phyloP scores from a whole-genome alignment of 441 rosid genomes.

The Theobroma grandiflorum region DNA sequence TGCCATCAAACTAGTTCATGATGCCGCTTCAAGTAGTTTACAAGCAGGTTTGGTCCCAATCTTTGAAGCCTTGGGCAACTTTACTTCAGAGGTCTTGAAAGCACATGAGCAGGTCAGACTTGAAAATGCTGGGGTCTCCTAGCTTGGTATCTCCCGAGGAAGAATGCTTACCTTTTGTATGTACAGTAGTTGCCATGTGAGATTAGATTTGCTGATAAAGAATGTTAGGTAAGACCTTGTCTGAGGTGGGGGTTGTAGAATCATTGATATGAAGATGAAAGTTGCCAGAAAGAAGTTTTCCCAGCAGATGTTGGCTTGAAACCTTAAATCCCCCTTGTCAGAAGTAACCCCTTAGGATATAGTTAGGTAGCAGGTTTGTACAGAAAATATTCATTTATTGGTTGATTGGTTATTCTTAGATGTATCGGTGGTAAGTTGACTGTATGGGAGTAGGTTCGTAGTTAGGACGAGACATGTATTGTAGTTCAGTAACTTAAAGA shows the following conservation, averaged over 20 bases:
- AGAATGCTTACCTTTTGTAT: slow-evolving; percentile 15
- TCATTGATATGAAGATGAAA: neutral
- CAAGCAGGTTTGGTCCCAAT: slow-evolving; percentile 86
- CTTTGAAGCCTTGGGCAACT: slow-evolving; percentile 81
- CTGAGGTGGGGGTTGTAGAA: neutral
- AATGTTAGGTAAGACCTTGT: slow-evolving; percentile 20
- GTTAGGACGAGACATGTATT: slow-evolving; percentile 9
- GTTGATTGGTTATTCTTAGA: slow-evolving; percentile 50
- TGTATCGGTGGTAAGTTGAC: slow-evolving; percentile 32
- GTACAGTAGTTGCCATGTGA: slow-evolving; percentile 31
- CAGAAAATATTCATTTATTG: slow-evolving; percentile 61
- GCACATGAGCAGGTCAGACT: slow-evolving; percentile 85
- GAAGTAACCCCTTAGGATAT: slow-evolving; percentile 17
- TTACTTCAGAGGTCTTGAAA: slow-evolving; percentile 80
- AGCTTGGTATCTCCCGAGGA: slow-evolving; percentile 21
- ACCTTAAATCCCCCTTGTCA: slow-evolving; percentile 5
- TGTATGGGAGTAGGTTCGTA: slow-evolving; percentile 26
- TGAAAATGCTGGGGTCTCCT: slow-evolving; percentile 36
- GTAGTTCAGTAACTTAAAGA: neutral
- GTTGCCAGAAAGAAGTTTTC: slow-evolving; percentile 7
- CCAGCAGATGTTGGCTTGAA: neutral
- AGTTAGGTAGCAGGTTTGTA: slow-evolving; percentile 51
- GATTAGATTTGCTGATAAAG: slow-evolving; percentile 17
- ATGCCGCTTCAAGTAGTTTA: slow-evolving; percentile 83
- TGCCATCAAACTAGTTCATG: slow-evolving; percentile 69